phyloP scores from a whole-genome alignment of 2,329 filamentous ascomycete genomes.

The Volutella citrinella region DNA sequence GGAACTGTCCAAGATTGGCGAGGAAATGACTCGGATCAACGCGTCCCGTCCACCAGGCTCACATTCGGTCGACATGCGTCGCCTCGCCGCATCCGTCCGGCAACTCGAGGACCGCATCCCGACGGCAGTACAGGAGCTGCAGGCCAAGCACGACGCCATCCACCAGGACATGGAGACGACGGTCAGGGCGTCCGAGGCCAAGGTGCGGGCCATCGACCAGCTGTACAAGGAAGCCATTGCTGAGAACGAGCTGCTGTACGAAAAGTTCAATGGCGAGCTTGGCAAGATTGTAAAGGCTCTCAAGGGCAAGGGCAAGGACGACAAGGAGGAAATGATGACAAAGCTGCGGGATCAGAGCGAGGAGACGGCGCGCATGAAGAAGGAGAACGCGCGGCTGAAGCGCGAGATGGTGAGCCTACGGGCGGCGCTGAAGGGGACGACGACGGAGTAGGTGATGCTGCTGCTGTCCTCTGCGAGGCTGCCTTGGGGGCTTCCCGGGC shows the following conservation, averaged over 20 bases:
- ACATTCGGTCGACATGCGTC: constrained; percentile 41
- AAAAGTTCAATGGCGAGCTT: constrained; percentile 88
- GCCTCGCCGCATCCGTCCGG: constrained; percentile 56
- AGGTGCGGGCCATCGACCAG: constrained; percentile 80
- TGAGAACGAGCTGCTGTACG: constrained; percentile 91
- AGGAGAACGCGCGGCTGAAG: constrained; percentile 81
- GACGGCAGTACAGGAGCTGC: constrained; percentile 55
- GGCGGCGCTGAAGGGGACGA: constrained; percentile 48
- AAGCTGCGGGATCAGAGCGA: constrained; percentile 72
- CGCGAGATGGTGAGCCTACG: constrained; percentile 74
- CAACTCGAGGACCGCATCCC: constrained; percentile 68
- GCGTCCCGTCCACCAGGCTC: constrained; percentile 28
- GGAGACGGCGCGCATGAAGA: constrained; percentile 73
- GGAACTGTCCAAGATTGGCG: constrained; percentile 76
- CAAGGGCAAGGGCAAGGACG: constrained; percentile 68
- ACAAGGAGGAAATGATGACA: constrained; percentile 72
- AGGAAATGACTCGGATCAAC: constrained; percentile 68
- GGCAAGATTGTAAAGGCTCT: constrained; percentile 77
- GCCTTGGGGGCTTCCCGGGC: constrained; percentile 14
- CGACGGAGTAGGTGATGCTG: constrained; percentile 33
- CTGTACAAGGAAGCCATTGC: constrained; percentile 83
- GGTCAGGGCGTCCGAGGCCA: constrained; percentile 71
- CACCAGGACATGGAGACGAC: constrained; percentile 69
- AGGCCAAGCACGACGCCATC: constrained; percentile 59
- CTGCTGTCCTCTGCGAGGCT: constrained; percentile 21